A percentile compares a stretch with the other conserved stretches of the same genome.
Conservation (phyloP, 345 rosid genomes). For the Dovyalis caffra region DNA sequence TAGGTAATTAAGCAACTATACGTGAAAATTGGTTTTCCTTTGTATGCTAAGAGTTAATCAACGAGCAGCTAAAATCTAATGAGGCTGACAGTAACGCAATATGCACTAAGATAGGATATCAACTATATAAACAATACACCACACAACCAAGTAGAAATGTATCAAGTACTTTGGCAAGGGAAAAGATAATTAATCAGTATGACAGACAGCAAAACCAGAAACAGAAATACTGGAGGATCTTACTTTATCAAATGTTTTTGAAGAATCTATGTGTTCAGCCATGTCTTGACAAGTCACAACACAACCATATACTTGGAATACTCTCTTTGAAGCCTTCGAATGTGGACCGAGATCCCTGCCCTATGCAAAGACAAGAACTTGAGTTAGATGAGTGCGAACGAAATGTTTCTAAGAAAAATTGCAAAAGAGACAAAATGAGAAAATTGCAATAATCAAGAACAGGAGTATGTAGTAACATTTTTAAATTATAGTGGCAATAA, state of each 20-base stretch:
- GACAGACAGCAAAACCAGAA: not conserved
- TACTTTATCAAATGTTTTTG: slow-evolving; percentile 74
- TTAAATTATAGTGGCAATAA: not conserved
- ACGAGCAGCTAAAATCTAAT: not conserved
- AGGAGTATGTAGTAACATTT: not conserved
- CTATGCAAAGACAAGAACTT: slow-evolving; percentile 33
- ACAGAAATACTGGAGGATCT: slow-evolving; percentile 13
- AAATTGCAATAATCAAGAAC: not conserved
- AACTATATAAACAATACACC: not conserved
- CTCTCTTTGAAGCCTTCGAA: slow-evolving; percentile 53
- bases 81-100: not conserved
- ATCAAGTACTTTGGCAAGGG: not conserved
- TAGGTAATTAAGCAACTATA: not conserved
- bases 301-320: slow-evolving; percentile 81
- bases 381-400: not conserved
- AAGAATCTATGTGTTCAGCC: slow-evolving; percentile 72
- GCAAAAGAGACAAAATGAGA: not conserved
- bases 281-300: slow-evolving; percentile 74
- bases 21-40: not conserved
- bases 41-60: not conserved
- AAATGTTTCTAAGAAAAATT: not conserved
- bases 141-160: not conserved
- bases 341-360: slow-evolving; percentile 32
- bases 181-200: not conserved
- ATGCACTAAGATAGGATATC: not conserved